phyloP scores from a whole-genome alignment of 306 rosid species.

The Corylus avellana region DNA sequence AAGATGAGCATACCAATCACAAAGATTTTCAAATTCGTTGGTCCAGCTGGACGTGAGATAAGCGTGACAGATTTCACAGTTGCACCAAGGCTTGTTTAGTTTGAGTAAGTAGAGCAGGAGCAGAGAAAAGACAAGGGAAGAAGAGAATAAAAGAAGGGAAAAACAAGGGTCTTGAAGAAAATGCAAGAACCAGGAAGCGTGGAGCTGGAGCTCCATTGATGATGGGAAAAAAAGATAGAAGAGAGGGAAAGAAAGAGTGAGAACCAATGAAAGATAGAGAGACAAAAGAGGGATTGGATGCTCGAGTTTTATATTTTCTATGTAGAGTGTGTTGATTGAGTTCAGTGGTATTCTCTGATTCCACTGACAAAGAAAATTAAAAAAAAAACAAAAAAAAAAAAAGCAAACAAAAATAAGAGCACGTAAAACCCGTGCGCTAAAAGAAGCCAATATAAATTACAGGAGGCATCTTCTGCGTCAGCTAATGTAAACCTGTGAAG shows the following conservation, averaged over 20 bases:
- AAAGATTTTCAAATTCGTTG: slow-evolving; percentile 53
- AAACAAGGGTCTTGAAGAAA: slow-evolving; percentile 9
- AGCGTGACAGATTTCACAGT: slow-evolving; percentile 58
- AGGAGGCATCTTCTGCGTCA: slow-evolving; percentile 22
- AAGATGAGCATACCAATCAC: slow-evolving; percentile 78
- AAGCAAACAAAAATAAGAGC: not conserved
- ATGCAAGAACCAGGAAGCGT: slow-evolving; percentile 28
- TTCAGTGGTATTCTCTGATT: slow-evolving; percentile 12
- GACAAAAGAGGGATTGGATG: slow-evolving; percentile 20
- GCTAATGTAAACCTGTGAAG: not conserved
- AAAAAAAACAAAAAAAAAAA: not conserved
- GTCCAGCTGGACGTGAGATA: slow-evolving; percentile 68
- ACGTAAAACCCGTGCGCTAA: slow-evolving; percentile 30
- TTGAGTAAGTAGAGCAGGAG: not conserved
- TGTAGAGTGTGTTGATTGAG: not conserved
- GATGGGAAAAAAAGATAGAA: slow-evolving; percentile 3
- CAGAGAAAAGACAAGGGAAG: not conserved
- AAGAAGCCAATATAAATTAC: not conserved
- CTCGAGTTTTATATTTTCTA: not conserved
- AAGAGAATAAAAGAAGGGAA: slow-evolving; percentile 16
- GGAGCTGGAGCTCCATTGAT: slow-evolving; percentile 30
- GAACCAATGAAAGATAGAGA: not conserved
- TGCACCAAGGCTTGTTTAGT: slow-evolving; percentile 39
- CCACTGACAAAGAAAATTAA: slow-evolving; percentile 3
- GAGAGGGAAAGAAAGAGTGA: not conserved